Base-by-base conservation (phyloP, 1,284 basidiomycete genomes). In the Apiotrichum gracile region DNA sequence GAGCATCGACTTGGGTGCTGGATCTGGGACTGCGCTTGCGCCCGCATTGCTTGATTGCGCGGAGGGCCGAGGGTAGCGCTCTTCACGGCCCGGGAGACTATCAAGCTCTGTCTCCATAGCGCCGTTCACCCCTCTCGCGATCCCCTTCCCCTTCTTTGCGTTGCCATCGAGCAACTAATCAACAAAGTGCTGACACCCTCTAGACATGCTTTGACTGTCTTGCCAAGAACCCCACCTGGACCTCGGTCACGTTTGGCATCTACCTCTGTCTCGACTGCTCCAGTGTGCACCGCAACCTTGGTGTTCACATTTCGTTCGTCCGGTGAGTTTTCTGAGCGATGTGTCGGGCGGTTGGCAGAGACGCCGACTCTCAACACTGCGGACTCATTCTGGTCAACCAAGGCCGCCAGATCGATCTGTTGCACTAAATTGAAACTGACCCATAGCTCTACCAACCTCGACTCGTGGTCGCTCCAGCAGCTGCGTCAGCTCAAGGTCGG, bases 231-330 rank as follows among this genome's bases (percentile, higher is more conserved):
- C 94, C 94, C 51, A 96, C 93, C 44, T 98, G 94, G 94, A 87
- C 92, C 2, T 93, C 89, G 60, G 91, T 96, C 31, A 94, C 91
- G 0, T 99, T 87, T 70, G 94, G 90, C 47, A 86, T 98, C 42
- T 98, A 98, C 77, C 94, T 99, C 69, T 99, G 94, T 70, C 80
- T 98, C 42, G 93, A 98, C 66, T 98, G 94, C 80, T 97, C 93
- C 6, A 89, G 87, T 60, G 81, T 90, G 16, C 94, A 99, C 76
- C 82, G 94, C 54, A 97, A 96, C 75, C 86, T 97, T 83, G 94
- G 94, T 64, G 96, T 98, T 19, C 94, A 99, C 74, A 93, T 99
- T 75, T 90, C 85, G 61, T 99, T 99, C 70, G 94, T 99, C 42
- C 81, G 92, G 88, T 92, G 69, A 62, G 86, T 78, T 4, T 37